phyloP scores from a whole-genome alignment of 164 flowering plant species.

The Stephania cephalantha region DNA sequence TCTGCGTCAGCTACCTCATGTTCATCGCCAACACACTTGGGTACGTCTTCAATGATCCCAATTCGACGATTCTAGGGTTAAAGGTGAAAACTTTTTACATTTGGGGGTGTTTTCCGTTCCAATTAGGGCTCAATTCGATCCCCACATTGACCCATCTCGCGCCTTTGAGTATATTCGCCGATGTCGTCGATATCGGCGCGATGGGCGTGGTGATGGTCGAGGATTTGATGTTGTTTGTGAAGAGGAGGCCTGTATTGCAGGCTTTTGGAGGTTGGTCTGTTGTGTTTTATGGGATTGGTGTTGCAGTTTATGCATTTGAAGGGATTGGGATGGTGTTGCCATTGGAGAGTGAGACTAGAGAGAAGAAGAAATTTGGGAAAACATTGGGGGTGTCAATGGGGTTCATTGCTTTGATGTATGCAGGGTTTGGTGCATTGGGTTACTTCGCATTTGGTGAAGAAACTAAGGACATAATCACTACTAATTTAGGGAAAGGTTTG shows the following conservation, averaged over 20 bases:
- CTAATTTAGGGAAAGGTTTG: constrained; percentile 60
- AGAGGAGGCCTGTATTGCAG: constrained; percentile 29
- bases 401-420: constrained; percentile 55
- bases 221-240: constrained; percentile 38
- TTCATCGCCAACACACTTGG: constrained; percentile 58
- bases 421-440: constrained; percentile 63
- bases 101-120: constrained; percentile 75
- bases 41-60: constrained; percentile 5
- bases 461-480: constrained; percentile 71
- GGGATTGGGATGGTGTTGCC: constrained; percentile 91
- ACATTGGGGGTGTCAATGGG: constrained; percentile 48
- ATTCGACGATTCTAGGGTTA: constrained; percentile 11
- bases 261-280: constrained; percentile 62
- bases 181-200: constrained; percentile 72
- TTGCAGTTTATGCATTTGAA: constrained; percentile 79
- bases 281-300: constrained; percentile 72
- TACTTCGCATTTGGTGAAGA: constrained; percentile 78
- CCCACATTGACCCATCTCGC: constrained; percentile 77
- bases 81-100: constrained; percentile 40
- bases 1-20: constrained; percentile 43
- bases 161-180: constrained; percentile 93
- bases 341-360: constrained; percentile 55
- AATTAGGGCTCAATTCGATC: constrained; percentile 73
- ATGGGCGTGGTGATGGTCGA: constrained; percentile 81
- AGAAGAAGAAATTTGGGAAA: constrained; percentile 57